A percentile compares a stretch with the other conserved stretches of the same genome.
Evolutionary conservation across 352 stramenopile species (phyloP).

Genomic region (Pythium myriotylum): DNA sequence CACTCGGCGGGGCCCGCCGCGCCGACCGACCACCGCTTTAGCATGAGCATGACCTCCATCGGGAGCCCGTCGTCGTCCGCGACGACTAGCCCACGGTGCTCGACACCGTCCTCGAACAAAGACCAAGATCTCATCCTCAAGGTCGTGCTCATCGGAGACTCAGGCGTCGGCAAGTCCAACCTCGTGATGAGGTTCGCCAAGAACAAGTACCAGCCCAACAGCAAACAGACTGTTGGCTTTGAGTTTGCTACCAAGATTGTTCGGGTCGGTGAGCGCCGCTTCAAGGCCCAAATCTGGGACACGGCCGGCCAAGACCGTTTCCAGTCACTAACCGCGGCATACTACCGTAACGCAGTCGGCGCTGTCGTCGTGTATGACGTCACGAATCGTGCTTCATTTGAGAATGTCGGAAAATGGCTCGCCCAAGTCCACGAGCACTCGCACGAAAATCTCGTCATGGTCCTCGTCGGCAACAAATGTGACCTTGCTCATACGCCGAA

Average conservation of each 20-base stretch:
- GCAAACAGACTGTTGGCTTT: slow-evolving; percentile 83
- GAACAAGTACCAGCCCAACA: slow-evolving; percentile 84
- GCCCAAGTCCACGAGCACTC: slow-evolving; percentile 81
- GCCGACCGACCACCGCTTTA: slow-evolving; percentile 41
- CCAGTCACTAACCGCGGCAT: slow-evolving; percentile 90
- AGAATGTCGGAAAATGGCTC: slow-evolving; percentile 79
- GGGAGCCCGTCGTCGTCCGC: slow-evolving; percentile 35
- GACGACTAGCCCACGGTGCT: slow-evolving; percentile 56
- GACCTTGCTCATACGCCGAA: slow-evolving; percentile 78
- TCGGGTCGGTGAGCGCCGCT: slow-evolving; percentile 74
- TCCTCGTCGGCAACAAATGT: slow-evolving; percentile 90
- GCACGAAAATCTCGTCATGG: slow-evolving; percentile 80
- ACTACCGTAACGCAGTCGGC: slow-evolving; percentile 90
- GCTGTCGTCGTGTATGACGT: slow-evolving; percentile 94
- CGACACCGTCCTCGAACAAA: slow-evolving; percentile 29
- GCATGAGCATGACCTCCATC: slow-evolving; percentile 28
- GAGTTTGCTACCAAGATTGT: slow-evolving; percentile 90
- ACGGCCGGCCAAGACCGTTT: slow-evolving; percentile 91
- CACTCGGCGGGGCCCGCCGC: slow-evolving; percentile 21
- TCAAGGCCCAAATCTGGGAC: slow-evolving; percentile 91
- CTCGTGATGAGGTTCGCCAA: slow-evolving; percentile 89
- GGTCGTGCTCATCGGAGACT: slow-evolving; percentile 89
- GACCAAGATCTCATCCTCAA: slow-evolving; percentile 80
- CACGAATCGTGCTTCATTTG: slow-evolving; percentile 84
- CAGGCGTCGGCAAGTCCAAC: slow-evolving; percentile 87